These are phyloP conservation scores for Neoconidiobolus thromboides DNA, from an alignment of 371 early-diverging fungal genomes.

Conservation along the genomic window DNA sequence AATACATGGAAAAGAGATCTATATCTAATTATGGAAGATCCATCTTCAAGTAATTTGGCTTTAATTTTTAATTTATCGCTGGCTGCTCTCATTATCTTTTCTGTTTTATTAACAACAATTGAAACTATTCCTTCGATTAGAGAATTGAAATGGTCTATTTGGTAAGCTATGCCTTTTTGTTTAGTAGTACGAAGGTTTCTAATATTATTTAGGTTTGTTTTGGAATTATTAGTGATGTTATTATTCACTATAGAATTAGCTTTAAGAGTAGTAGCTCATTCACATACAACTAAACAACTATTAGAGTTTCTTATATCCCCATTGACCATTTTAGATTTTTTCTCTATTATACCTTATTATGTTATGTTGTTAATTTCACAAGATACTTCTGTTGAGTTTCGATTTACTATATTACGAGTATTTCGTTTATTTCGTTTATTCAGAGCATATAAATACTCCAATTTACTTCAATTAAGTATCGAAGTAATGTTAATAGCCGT, in stretches of 20 bases:
- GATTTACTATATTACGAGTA: slow-evolving; percentile 60
- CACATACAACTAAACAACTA: slow-evolving; percentile 34
- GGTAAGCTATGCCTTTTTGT: slow-evolving; percentile 18
- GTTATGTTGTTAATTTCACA: slow-evolving; percentile 44
- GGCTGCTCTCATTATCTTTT: slow-evolving; percentile 29
- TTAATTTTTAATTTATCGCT: slow-evolving; percentile 42
- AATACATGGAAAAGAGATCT: slow-evolving; percentile 31
- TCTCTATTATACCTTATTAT: slow-evolving; percentile 66
- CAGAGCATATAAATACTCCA: slow-evolving; percentile 65
- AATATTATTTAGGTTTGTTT: slow-evolving; percentile 29
- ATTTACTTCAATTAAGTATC: slow-evolving; percentile 45
- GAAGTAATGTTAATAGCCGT: slow-evolving; percentile 74
- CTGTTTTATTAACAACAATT: slow-evolving; percentile 59
- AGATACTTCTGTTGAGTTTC: slow-evolving; percentile 65
- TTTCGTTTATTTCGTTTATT: slow-evolving; percentile 64
- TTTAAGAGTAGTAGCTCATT: slow-evolving; percentile 47
- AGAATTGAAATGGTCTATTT: slow-evolving; percentile 31
- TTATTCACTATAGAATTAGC: slow-evolving; percentile 60
- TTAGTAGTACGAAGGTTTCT: neutral
- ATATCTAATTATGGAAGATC: slow-evolving; percentile 47
- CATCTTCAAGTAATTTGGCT: slow-evolving; percentile 44
- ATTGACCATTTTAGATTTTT: slow-evolving; percentile 52
- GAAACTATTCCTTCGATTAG: slow-evolving; percentile 70
- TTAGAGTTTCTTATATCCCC: slow-evolving; percentile 31
- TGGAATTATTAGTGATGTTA: slow-evolving; percentile 56